Conservation (phyloP, 257 asterid species). For the Scutellaria minor region DNA sequence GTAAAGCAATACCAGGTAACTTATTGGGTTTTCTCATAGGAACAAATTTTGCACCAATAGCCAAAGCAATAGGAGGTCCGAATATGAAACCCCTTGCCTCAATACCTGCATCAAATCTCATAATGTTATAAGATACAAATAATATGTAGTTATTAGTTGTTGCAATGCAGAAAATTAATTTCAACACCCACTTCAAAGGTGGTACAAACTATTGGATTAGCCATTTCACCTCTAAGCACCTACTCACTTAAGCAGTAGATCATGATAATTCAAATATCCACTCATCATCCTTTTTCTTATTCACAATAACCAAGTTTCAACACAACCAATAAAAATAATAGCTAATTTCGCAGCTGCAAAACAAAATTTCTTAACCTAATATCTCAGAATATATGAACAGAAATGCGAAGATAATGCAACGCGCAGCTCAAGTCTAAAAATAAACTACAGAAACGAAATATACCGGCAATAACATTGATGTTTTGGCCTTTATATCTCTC, state of each 20-base stretch:
- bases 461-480: conserved; percentile 84
- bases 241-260: neutral
- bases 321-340: neutral
- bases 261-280: conserved; percentile 5
- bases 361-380: conserved; percentile 21
- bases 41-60: conserved; percentile 92
- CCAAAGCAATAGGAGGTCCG: conserved; percentile 97
- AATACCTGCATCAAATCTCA: conserved; percentile 58
- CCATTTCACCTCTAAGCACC: neutral
- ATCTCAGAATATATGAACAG: neutral
- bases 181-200: neutral
- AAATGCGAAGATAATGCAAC: neutral
- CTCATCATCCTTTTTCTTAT: neutral
- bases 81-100: conserved; percentile 96
- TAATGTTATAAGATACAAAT: conserved; percentile 1
- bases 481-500: conserved; percentile 76
- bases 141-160: neutral
- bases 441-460: neutral
- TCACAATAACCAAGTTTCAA: conserved; percentile 13
- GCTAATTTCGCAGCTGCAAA: neutral
- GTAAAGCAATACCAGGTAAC: conserved; percentile 66
- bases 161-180: conserved; percentile 1
- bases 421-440: neutral
- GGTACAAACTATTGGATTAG: neutral
- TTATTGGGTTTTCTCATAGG: conserved; percentile 95